Conservation (phyloP, 441 rosid species). For the Syzygium syzygioides region DNA sequence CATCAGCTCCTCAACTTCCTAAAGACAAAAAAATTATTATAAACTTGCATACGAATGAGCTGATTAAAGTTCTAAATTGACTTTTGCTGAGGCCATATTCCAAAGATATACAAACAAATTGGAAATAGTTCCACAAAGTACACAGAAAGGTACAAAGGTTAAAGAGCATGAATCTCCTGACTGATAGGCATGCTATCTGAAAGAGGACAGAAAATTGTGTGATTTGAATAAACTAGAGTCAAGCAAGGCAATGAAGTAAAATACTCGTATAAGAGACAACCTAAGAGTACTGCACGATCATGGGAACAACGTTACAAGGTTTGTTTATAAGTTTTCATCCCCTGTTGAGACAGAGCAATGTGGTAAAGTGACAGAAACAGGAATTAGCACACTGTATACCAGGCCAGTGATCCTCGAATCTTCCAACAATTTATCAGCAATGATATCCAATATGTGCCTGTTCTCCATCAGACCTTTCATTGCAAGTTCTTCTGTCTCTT, state of each 20-base stretch:
- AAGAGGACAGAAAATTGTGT: not conserved
- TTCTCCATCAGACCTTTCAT: constrained; percentile 70
- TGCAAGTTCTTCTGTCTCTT: constrained; percentile 95
- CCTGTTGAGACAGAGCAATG: not conserved
- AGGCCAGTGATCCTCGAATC: constrained; percentile 88
- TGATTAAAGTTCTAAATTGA: not conserved
- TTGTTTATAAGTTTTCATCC: not conserved
- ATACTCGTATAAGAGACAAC: not conserved
- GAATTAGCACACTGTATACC: constrained; percentile 33
- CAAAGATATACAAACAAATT: not conserved
- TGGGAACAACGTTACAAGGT: not conserved
- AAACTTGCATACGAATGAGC: not conserved
- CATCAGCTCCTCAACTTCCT: constrained; percentile 86
- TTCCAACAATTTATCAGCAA: constrained; percentile 62
- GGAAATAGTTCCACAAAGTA: not conserved
- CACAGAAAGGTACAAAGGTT: not conserved
- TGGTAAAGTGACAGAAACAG: not conserved
- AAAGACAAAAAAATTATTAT: not conserved
- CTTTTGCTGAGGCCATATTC: not conserved
- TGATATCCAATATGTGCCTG: constrained; percentile 63
- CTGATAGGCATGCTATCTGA: not conserved
- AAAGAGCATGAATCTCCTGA: not conserved
- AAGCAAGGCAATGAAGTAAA: not conserved
- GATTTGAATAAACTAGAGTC: not conserved
- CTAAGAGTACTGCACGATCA: not conserved